Evolutionary conservation across 208 protist genomes (phyloP), one percentile per base, ranked within the genome.

Genomic region (Endotrypanum monterogeii): DNA sequence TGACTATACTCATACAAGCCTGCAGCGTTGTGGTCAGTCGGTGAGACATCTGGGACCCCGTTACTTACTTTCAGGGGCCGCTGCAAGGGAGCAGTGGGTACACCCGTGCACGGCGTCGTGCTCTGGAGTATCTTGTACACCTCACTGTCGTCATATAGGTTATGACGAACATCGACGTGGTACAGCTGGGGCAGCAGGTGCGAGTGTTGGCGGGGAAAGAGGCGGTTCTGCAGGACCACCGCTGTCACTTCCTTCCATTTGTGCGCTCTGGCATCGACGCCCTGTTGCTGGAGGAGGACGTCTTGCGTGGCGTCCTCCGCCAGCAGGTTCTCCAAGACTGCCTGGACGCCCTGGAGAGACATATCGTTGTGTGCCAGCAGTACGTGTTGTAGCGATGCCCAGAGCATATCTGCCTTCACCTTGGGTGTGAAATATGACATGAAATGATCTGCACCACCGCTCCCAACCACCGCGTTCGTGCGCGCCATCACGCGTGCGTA

Each of bases 321-420:
- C 30, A 84, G 39, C 61, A 85, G 56, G 37, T 61, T 46, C 39
- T 71, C 57, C 28, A 90, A 28, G 61, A 85, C 80, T 16, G 78
- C 78, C 51, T 78, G 68, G 12, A 87, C 63, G 11, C 83, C 86
- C 4, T 82, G 68, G 28, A 74, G 52, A 11, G 86, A 83, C 72
- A 90, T 79, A n/a, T 76, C 74, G 70, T 90, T 90, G 32, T 88
- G 56, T 0, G 83, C 72, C 1, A 90, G 62, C 62, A 85, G 54
- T 9, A 90, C 58, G 65, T 84, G 70, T 65, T 80, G 75, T 56
- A 90, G 78, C 0, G 86, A 88, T 12, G 55, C 75, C 69, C 83
- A 85, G 70, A 90, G 69, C 55, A 67, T 76, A 58, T 81, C 74
- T 37, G 73, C 75, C 62, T 69, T 68, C 20, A 76, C 73, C 32